These are phyloP conservation scores for Curvularia sp. DNA, from an alignment of 2,329 filamentous ascomycete species.

Conservation along the genomic window DNA sequence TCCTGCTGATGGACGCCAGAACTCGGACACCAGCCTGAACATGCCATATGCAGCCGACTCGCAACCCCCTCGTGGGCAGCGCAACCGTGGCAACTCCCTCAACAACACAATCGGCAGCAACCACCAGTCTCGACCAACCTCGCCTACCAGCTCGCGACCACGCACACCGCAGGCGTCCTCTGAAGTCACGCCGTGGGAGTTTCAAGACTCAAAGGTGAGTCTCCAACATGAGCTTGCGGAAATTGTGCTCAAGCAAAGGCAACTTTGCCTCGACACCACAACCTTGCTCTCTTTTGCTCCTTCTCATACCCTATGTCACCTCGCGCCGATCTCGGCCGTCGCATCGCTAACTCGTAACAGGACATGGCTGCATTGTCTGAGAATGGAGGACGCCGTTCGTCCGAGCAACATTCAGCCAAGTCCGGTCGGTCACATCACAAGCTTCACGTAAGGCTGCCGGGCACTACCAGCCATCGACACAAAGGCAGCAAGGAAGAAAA, in stretches of 20 bases:
- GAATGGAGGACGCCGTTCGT: constrained; percentile 45
- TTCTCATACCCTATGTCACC: neutral
- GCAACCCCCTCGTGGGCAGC: constrained; percentile 67
- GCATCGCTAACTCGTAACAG: constrained; percentile 29
- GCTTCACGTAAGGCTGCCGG: constrained; percentile 65
- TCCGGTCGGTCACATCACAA: constrained; percentile 66
- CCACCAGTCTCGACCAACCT: constrained; percentile 64
- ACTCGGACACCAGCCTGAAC: constrained; percentile 72
- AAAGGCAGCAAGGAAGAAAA: constrained; percentile 69
- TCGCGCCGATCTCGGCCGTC: constrained; percentile 9
- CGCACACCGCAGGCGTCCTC: constrained; percentile 86
- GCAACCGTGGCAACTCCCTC: constrained; percentile 84
- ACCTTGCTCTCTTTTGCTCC: neutral
- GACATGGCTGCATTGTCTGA: constrained; percentile 43
- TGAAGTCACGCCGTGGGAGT: constrained; percentile 97
- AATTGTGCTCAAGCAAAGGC: neutral
- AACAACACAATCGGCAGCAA: constrained; percentile 65
- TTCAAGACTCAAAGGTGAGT: constrained; percentile 81
- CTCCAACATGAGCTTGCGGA: constrained; percentile 2
- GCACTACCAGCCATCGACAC: constrained; percentile 70
- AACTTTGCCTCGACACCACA: neutral
- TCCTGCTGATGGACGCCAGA: constrained; percentile 67
- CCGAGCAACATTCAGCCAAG: constrained; percentile 46
- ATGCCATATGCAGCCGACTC: constrained; percentile 61
- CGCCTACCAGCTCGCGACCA: constrained; percentile 78